These are phyloP conservation scores for Kalanchoe fedtschenkoi DNA, from an alignment of 164 flowering plant species.

Conservation along the genomic window DNA sequence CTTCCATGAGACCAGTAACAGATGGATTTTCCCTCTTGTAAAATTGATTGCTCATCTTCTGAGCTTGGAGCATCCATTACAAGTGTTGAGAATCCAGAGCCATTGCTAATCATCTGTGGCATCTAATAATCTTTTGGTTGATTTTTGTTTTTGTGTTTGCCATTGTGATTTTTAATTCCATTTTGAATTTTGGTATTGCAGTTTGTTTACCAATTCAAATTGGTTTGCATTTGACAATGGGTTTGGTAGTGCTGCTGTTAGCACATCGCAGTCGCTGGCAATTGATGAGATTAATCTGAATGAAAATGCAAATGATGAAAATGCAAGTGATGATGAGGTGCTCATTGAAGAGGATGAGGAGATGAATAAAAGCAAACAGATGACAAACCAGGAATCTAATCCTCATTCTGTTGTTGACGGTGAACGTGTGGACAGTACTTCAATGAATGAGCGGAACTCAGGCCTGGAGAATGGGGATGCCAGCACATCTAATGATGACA, in stretches of 20 bases:
- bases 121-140: too few species aligned
- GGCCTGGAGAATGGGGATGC: conserved; percentile 15
- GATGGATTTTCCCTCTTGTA: too few species aligned
- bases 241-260: conserved; percentile 29
- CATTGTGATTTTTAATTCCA: neutral
- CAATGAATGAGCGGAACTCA: conserved; percentile 15
- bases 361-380: conserved; percentile 28
- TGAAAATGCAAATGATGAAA: conserved; percentile 40
- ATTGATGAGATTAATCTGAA: conserved; percentile 65
- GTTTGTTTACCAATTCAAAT: conserved; percentile 92
- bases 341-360: conserved; percentile 82
- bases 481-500: conserved; percentile 25
- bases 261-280: conserved; percentile 37
- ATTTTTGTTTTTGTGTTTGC: too few species aligned
- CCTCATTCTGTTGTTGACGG: conserved; percentile 27
- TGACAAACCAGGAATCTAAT: conserved; percentile 16
- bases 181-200: conserved; percentile 16
- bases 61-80: too few species aligned
- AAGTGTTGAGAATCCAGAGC: too few species aligned
- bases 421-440: conserved; percentile 13
- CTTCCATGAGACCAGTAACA: too few species aligned
- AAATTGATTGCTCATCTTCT: too few species aligned
- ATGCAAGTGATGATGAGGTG: conserved; percentile 82
- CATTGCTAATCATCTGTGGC: too few species aligned
- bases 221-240: conserved; percentile 93